Evolutionary conservation across 768 basidiomycete genomes (phyloP).

Genomic region (Leccinum incarnatum): DNA sequence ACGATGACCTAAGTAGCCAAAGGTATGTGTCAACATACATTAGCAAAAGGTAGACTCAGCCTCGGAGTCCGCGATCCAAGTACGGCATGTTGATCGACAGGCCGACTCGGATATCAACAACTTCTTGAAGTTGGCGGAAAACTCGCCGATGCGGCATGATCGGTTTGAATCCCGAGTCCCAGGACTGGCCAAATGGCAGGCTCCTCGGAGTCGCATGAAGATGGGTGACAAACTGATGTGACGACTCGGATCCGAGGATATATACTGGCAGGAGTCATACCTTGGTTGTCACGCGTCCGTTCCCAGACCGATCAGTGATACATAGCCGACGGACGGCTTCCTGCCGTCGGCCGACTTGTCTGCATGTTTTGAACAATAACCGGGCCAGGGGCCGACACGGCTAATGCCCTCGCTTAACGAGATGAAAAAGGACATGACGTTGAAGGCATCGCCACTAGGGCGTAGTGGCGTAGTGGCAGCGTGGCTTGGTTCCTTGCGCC

Average conservation of each 20-base stretch:
- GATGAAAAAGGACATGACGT: background rate
- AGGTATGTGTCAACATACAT: background rate
- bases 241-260: background rate
- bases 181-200: background rate
- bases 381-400: background rate
- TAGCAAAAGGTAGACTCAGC: no score
- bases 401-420: background rate
- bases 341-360: no score
- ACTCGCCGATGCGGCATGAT: background rate
- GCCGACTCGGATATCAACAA: no score
- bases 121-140: no score
- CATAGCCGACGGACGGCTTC: no score
- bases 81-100: no score
- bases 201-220: background rate
- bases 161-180: constrained; percentile 2
- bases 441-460: background rate
- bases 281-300: no score
- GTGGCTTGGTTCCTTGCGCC: background rate
- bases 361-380: no score
- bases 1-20: background rate
- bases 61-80: no score
- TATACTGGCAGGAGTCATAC: no score
- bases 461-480: background rate
- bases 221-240: background rate
- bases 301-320: background rate